These are phyloP conservation scores for Colletotrichum noveboracense DNA, from an alignment of 2,329 filamentous ascomycete species.

Conservation along the genomic window DNA sequence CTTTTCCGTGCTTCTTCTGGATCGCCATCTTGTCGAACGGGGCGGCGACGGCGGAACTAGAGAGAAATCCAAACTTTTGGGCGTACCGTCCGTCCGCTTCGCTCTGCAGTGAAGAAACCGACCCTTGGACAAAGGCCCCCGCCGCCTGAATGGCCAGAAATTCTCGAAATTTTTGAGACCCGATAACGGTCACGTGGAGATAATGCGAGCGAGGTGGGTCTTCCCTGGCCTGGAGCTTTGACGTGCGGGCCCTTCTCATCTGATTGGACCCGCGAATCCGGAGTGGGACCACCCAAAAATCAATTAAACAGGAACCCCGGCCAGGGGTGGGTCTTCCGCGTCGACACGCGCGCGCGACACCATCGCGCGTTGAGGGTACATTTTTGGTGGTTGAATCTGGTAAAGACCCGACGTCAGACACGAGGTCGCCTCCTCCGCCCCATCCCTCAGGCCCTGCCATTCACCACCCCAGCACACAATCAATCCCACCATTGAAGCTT, in stretches of 20 bases:
- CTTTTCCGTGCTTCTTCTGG: constrained; percentile 98
- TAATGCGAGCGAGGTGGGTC: not conserved
- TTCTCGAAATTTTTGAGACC: constrained; percentile 6
- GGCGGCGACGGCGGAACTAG: not conserved
- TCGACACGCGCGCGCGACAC: constrained; percentile 7
- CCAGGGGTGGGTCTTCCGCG: not conserved
- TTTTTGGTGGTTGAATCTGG: not conserved
- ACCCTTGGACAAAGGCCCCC: not conserved
- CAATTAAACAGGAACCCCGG: not conserved
- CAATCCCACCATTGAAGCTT: not conserved
- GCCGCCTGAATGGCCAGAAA: constrained; percentile 7
- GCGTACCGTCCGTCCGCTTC: constrained; percentile 1
- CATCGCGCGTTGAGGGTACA: constrained; percentile 10
- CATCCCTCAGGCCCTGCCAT: not conserved
- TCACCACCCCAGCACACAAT: not conserved
- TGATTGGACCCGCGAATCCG: not conserved
- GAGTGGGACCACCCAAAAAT: not conserved
- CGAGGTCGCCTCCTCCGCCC: not conserved
- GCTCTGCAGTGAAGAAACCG: not conserved
- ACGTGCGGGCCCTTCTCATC: not conserved
- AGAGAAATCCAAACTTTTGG: not conserved
- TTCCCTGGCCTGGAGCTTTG: not conserved
- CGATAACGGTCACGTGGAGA: constrained; percentile 18
- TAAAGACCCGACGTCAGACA: constrained; percentile 12
- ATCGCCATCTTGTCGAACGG: constrained; percentile 74